phyloP scores from a whole-genome alignment of 495 filamentous ascomycete genomes.

The Daldinia decipiens region DNA sequence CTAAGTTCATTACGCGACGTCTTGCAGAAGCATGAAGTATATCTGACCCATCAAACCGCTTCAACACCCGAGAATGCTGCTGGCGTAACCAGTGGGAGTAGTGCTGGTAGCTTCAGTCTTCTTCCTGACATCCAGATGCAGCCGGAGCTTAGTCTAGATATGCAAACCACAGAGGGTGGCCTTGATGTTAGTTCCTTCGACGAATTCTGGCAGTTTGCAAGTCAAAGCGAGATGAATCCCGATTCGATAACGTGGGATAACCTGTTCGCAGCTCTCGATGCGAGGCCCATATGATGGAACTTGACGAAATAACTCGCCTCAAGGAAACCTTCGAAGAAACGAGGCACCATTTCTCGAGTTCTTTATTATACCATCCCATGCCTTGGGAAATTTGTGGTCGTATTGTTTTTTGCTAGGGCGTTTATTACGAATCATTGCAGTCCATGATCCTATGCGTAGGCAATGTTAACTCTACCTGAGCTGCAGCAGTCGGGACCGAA shows the following conservation, averaged over 20 bases:
- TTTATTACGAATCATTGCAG: not conserved
- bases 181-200: conserved; percentile 24
- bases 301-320: not conserved
- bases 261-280: conserved; percentile 37
- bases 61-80: not conserved
- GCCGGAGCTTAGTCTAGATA: not conserved
- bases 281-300: conserved; percentile 29
- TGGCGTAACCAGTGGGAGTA: not conserved
- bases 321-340: not conserved
- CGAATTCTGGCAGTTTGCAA: conserved; percentile 39
- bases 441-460: not conserved
- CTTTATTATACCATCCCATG: not conserved
- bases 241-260: conserved; percentile 40
- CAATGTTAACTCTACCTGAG: not conserved
- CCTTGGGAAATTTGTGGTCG: not conserved
- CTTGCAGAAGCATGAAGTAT: not conserved
- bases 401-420: not conserved
- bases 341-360: not conserved
- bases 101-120: not conserved
- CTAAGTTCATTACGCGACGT: not conserved
- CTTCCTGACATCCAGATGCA: not conserved
- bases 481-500: not conserved
- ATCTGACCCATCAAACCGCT: not conserved
- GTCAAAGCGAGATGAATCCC: conserved; percentile 29
- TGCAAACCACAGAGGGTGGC: not conserved